Evolutionary conservation across 2,329 filamentous ascomycete genomes (phyloP), one percentile per base, ranked within the genome.

Genomic region (Colletotrichum lindemuthianum): DNA sequence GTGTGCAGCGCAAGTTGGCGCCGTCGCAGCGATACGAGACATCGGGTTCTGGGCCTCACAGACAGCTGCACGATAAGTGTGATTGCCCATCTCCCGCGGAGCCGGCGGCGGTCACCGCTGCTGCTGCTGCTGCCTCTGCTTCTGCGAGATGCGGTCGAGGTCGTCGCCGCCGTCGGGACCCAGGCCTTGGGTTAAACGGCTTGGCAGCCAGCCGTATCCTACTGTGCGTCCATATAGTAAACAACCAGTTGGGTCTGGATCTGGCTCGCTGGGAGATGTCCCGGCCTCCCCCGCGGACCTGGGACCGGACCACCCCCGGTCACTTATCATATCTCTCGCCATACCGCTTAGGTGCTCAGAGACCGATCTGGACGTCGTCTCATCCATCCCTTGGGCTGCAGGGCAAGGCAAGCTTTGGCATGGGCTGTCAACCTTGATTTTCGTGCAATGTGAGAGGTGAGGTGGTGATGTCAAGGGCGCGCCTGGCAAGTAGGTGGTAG

Each of bases 181-280:
- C 37, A 58, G 55, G 55, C 55, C 55, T 50, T 50, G 55, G 55
- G 55, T 16, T 45, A 15, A 2, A 15, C 13, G 43, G 24, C n/a
- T 8, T 7, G n/a, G 24, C 24, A 24, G 24, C 24, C 24, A 24
- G 24, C 24, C 24, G 24, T 24, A 24, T 24, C 24, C 24, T 24
- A 24, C 24, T 24, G 4, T 24, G 24, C 24, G 24, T 47, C n/a
- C 16, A n/a, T 10, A 47, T 11, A 3, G 3, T 34, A 16, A 7
- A n/a, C n/a, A n/a, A n/a, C n/a, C n/a, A n/a, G n/a, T 33, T n/a
- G 33, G 16, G 55, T 45, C 50, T 58, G 37, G 36, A 44, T 43
- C 50, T 47, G 55, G 50, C 45, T 58, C 55, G 55, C 45, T 58
- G 55, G 55, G 55, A 58, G 55, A 58, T 58, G 49, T 37, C 55